These are phyloP conservation scores for Coprinopsis strossmayeri DNA, from an alignment of 768 basidiomycete genomes.

Conservation along the genomic window DNA sequence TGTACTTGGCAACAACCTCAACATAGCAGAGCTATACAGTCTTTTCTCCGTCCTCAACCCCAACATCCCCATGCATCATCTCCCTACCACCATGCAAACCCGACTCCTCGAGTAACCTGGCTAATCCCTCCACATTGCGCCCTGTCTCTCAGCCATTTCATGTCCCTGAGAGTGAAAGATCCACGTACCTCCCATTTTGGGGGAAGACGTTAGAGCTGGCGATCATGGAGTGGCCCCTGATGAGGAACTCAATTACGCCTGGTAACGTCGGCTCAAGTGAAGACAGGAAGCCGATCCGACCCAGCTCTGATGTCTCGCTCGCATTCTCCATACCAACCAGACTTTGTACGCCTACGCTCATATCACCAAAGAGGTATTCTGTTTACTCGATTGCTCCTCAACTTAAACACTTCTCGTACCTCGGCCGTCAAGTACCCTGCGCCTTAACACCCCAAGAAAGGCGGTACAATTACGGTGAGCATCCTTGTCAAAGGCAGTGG, in stretches of 20 bases:
- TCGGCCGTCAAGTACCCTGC: constrained; percentile 63
- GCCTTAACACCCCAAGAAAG: constrained; percentile 61
- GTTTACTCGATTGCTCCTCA: constrained; percentile 57
- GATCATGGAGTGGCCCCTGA: constrained; percentile 81
- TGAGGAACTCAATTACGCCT: constrained; percentile 65
- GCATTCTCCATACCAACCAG: constrained; percentile 79
- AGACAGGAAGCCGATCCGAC: constrained; percentile 45
- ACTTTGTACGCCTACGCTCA: constrained; percentile 71
- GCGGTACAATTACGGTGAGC: constrained; percentile 74
- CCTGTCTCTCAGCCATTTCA: constrained; percentile 32
- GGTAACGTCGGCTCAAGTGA: constrained; percentile 11
- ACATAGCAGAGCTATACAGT: constrained; percentile 62
- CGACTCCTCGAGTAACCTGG: constrained; percentile 12
- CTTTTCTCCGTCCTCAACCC: constrained; percentile 59
- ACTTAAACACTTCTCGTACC: constrained; percentile 52
- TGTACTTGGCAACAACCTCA: constrained; percentile 67
- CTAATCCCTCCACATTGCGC: constrained; percentile 34
- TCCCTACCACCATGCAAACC: constrained; percentile 20
- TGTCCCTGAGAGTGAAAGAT: constrained; percentile 49
- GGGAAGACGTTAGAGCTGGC: constrained; percentile 75
- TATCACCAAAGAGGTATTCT: constrained; percentile 31
- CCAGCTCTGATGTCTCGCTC: constrained; percentile 66
- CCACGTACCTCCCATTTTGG: constrained; percentile 75
- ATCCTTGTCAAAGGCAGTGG: constrained; percentile 83
- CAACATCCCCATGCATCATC: constrained; percentile 58